Evolutionary conservation across 2,329 filamentous ascomycete genomes (phyloP).

Genomic region (Septoria petroselini): DNA sequence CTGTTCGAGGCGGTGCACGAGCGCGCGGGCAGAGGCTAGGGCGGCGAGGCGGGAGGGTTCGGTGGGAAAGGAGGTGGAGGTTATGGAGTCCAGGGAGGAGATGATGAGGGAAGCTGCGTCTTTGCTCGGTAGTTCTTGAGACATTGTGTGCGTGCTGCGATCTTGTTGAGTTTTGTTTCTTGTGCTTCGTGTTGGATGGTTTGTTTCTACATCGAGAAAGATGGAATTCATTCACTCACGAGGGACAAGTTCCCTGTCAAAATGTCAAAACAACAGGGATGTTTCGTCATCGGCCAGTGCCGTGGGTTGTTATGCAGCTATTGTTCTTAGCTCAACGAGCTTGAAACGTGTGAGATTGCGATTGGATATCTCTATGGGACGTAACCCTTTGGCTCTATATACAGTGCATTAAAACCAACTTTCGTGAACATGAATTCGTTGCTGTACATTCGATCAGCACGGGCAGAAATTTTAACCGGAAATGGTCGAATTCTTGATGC

Average conservation of each 20-base stretch:
- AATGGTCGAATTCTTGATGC: neutral
- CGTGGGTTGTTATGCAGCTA: slow-evolving; percentile 4
- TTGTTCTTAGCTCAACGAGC: neutral
- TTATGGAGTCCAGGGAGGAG: neutral
- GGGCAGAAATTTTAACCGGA: too few species aligned
- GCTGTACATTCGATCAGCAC: too few species aligned
- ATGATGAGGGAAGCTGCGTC: neutral
- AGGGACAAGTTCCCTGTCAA: neutral
- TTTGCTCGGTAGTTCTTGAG: neutral
- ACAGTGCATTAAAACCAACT: too few species aligned
- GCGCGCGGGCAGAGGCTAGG: slow-evolving; percentile 15
- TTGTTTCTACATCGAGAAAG: too few species aligned
- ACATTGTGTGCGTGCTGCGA: neutral
- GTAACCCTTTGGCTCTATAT: too few species aligned
- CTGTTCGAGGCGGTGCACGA: slow-evolving; percentile 17
- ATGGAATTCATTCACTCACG: neutral
- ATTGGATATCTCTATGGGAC: slow-evolving; percentile 2
- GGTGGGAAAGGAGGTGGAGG: slow-evolving; percentile 14
- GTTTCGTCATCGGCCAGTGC: neutral
- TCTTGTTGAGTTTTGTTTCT: neutral
- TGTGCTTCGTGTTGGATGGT: too few species aligned
- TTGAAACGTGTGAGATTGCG: neutral
- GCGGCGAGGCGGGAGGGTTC: slow-evolving; percentile 10
- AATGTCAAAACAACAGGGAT: neutral
- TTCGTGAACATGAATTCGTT: too few species aligned